Base-by-base conservation (phyloP, 805 yeast genomes). In the Dipodascopsis tothii region DNA sequence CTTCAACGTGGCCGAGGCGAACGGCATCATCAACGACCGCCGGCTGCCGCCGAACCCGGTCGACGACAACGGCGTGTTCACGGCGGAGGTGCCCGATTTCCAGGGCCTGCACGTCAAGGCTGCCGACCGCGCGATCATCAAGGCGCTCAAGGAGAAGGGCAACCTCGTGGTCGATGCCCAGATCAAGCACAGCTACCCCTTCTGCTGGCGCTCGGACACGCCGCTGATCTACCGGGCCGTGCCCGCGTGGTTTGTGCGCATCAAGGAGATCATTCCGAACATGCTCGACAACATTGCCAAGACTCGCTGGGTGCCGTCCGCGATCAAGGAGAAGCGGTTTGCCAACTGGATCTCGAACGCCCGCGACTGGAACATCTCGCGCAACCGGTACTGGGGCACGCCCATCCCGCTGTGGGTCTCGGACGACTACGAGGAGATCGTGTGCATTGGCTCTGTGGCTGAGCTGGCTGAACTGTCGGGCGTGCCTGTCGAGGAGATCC, bases 201-300 rank as follows among this genome's bases (percentile, higher is more conserved):
- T 92, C 82, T 92, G 99, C 72, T 92, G 99, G 99, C 83, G 99
- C 77, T 90, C 97, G 2, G 98, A 92, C 63, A 92, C 99, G 23
- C 99, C 99, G 43, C 78, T 92, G 63, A 67, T 92, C 55, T 92
- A 92, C 73, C 80, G 95, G 71, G 81, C 96, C 32, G 96, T 92
- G 55, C 98, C 99, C 40, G 90, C 97, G 27, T 92, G 99, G 99
- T 92, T 92, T 60, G 92, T 92, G 48, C 81, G 95, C 63, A 83
- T 92, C 45, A 78, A 76, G 56, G 88, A 85, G 44, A 76, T 84
- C 62, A 77, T 90, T 56, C 96, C 96, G 40, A 77, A 85, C 60
- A 85, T 92, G 85, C 73, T 88, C 60, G 77, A 74, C 49, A 84
- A 86, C 60, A 90, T 92, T 41, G 85, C 80, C 40, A 74, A 75